Conservation (phyloP, 306 rosid species). For the Pachyrhizus erosus region DNA sequence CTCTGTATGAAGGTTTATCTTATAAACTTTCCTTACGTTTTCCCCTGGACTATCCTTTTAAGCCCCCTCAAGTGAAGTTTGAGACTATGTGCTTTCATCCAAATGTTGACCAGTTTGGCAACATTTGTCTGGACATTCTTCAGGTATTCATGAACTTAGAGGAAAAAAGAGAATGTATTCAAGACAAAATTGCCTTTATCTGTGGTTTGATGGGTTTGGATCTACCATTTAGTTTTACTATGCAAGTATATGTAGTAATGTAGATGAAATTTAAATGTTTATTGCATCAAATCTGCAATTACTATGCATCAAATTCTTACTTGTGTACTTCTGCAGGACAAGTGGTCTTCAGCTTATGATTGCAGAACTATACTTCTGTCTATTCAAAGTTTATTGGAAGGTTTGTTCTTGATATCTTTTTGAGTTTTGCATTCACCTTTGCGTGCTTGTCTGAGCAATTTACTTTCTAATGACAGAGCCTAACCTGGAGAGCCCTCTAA, state of each 20-base stretch:
- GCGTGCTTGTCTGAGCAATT: constrained; percentile 45
- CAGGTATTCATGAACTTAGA: constrained; percentile 63
- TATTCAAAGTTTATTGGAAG: constrained; percentile 93
- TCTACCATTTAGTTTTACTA: constrained; percentile 20
- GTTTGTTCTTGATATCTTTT: constrained; percentile 52
- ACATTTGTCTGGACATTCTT: constrained; percentile 96
- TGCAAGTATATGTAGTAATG: background rate
- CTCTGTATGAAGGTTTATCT: constrained; percentile 85
- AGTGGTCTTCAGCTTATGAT: constrained; percentile 99
- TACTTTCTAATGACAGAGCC: constrained; percentile 71
- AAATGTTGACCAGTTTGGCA: constrained; percentile 95
- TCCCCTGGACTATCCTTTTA: constrained; percentile 91
- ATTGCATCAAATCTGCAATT: background rate
- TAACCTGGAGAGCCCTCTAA: constrained; percentile 94
- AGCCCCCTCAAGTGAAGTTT: constrained; percentile 93
- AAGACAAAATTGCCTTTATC: constrained; percentile 4
- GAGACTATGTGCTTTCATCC: constrained; percentile 98
- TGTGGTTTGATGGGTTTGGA: constrained; percentile 17
- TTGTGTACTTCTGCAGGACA: constrained; percentile 63
- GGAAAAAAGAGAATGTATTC: background rate
- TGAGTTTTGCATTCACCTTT: constrained; percentile 29
- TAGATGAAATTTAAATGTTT: constrained; percentile 18
- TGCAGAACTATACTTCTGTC: constrained; percentile 96
- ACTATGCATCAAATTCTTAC: too few relatives aligned
- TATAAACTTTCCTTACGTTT: constrained; percentile 90